Evolutionary conservation across 345 rosid species (phyloP).

Genomic region (Eucalyptus marginata): DNA sequence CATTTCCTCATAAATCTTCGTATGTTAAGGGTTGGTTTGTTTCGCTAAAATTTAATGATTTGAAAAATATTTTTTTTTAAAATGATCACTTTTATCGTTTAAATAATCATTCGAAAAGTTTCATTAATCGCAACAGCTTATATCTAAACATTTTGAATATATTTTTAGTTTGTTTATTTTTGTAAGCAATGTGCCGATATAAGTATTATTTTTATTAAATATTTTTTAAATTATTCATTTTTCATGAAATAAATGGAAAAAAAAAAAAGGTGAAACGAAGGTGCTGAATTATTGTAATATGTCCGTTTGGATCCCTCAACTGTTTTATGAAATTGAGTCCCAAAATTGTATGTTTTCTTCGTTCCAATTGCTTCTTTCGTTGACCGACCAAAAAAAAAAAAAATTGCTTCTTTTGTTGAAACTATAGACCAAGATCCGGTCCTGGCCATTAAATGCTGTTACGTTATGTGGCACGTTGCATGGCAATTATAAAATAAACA

Average conservation of each 20-base stretch:
- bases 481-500: neutral
- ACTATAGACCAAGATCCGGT: neutral
- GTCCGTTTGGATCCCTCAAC: neutral
- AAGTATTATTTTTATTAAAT: neutral
- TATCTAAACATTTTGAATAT: neutral
- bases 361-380: neutral
- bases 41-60: neutral
- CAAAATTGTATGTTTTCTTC: neutral
- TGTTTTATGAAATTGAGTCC: neutral
- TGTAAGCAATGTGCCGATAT: neutral
- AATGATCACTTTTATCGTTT: fast-evolving
- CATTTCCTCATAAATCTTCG: neutral
- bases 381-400: too few relatives aligned
- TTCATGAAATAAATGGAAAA: too few relatives aligned
- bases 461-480: neutral
- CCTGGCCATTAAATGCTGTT: neutral
- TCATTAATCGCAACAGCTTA: neutral
- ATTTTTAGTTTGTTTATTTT: neutral
- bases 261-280: neutral
- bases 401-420: neutral
- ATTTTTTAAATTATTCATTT: neutral
- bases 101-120: too few relatives aligned
- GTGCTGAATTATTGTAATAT: neutral
- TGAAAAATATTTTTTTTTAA: too few relatives aligned
- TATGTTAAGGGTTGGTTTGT: neutral